These are phyloP conservation scores for Elsinoe arachidis DNA, from an alignment of 2,329 filamentous ascomycete species.

Conservation along the genomic window DNA sequence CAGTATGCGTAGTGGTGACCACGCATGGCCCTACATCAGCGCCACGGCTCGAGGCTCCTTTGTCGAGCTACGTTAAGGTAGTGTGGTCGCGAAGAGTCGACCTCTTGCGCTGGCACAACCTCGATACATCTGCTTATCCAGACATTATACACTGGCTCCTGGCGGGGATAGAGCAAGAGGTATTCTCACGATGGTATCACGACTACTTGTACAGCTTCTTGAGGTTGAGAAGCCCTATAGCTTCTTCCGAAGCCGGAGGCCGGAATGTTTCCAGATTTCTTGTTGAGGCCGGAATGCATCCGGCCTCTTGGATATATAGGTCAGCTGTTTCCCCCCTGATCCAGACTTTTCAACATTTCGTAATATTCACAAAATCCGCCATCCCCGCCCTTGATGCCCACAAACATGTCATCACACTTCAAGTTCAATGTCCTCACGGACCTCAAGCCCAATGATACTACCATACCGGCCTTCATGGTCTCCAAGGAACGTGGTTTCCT, in stretches of 20 bases:
- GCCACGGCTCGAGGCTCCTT: neutral
- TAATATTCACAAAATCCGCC: neutral
- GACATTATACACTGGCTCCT: no score
- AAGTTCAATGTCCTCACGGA: slow-evolving; percentile 56
- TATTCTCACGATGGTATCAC: no score
- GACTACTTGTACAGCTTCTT: no score
- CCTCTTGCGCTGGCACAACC: neutral
- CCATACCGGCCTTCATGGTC: slow-evolving; percentile 69
- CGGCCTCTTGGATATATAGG: slow-evolving; percentile 13
- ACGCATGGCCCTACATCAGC: no score
- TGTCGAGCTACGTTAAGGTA: no score
- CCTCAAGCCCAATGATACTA: slow-evolving; percentile 52
- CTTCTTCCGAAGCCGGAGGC: neutral
- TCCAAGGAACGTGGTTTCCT: slow-evolving; percentile 68
- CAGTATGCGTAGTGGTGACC: no score
- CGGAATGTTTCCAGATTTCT: slow-evolving; percentile 8
- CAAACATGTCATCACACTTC: slow-evolving; percentile 11
- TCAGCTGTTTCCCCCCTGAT: slow-evolving; percentile 11
- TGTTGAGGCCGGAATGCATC: slow-evolving; percentile 14
- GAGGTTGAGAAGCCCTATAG: neutral
- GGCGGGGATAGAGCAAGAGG: no score
- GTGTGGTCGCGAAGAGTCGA: no score
- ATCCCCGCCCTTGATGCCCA: slow-evolving; percentile 7
- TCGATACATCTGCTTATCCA: neutral
- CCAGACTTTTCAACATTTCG: neutral